A percentile compares a stretch with the other conserved stretches of the same genome.
phyloP scores from a whole-genome alignment of 768 basidiomycete species.

The Boletus eberwhitei region DNA sequence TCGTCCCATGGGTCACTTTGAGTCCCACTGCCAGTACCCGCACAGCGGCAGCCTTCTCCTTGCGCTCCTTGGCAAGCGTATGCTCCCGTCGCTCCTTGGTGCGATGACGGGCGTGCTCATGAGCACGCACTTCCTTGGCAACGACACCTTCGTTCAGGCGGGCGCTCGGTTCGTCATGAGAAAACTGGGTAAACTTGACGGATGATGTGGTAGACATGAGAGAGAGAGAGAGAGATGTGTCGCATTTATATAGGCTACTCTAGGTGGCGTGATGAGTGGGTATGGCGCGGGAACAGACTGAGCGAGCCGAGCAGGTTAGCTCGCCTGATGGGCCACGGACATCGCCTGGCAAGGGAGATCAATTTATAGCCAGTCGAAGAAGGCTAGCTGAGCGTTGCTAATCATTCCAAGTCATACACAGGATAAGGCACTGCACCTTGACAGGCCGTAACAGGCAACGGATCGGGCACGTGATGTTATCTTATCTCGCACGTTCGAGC shows the following conservation, averaged over 20 bases:
- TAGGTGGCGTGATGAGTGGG: conserved; percentile 20
- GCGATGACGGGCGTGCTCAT: conserved; percentile 33
- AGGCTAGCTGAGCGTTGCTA: neutral
- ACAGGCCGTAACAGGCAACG: conserved; percentile 15
- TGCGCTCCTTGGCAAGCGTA: conserved; percentile 29
- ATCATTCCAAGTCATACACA: conserved; percentile 19
- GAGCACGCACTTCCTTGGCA: conserved; percentile 31
- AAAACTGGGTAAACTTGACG: conserved; percentile 16
- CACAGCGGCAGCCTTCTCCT: conserved; percentile 23
- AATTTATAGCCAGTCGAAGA: conserved; percentile 5
- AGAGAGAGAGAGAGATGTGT: conserved; percentile 5
- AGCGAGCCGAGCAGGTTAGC: conserved; percentile 17
- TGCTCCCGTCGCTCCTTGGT: conserved; percentile 33
- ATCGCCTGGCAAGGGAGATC: conserved; percentile 1
- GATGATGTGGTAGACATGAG: conserved; percentile 31
- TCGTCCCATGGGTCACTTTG: conserved; percentile 16
- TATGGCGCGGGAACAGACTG: conserved; percentile 22
- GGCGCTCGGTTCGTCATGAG: conserved; percentile 18
- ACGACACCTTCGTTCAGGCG: conserved; percentile 15
- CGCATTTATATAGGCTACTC: conserved; percentile 32
- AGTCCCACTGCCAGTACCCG: conserved; percentile 11
- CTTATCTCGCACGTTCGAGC: conserved; percentile 23
- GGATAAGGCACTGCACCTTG: conserved; percentile 25
- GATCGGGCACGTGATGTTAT: conserved; percentile 20
- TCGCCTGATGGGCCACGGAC: neutral